A percentile compares a stretch with the other conserved stretches of the same genome.
Conservation (phyloP, 1,284 basidiomycete species). For the Moesziomyces sp. region DNA sequence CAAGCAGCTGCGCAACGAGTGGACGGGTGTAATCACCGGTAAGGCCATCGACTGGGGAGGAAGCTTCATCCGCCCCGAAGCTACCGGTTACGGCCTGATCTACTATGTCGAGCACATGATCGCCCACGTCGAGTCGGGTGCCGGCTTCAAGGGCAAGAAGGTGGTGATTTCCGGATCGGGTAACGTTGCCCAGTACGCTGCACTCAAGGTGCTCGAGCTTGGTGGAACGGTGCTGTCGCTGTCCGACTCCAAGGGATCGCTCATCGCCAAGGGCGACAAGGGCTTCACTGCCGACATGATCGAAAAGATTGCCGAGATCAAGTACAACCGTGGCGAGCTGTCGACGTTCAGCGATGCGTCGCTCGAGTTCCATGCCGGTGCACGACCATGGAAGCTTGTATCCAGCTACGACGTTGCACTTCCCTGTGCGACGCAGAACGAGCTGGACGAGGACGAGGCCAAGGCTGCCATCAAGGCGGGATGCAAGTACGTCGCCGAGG, state of each 20-base stretch:
- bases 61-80: constrained; percentile 57
- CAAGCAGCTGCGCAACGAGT: constrained; percentile 81
- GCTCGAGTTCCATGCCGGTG: constrained; percentile 66
- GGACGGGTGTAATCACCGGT: constrained; percentile 80
- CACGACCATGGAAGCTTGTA: constrained; percentile 81
- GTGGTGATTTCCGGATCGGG: constrained; percentile 78
- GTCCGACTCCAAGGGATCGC: constrained; percentile 80
- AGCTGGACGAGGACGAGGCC: constrained; percentile 78
- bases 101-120: constrained; percentile 80
- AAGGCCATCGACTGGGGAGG: constrained; percentile 79
- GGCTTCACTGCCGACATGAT: constrained; percentile 70
- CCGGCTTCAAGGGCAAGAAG: constrained; percentile 71
- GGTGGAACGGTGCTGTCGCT: constrained; percentile 80
- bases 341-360: constrained; percentile 37
- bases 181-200: constrained; percentile 81
- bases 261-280: constrained; percentile 72
- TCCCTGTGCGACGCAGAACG: constrained; percentile 83
- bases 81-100: constrained; percentile 77
- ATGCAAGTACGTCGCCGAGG: constrained; percentile 80
- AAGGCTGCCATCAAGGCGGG: constrained; percentile 78
- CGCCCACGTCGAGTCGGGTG: constrained; percentile 66
- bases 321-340: constrained; percentile 75
- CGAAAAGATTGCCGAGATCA: constrained; percentile 71
- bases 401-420: constrained; percentile 76
- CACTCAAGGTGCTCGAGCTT: constrained; percentile 82